phyloP scores from a whole-genome alignment of 768 basidiomycete genomes.

The Polyporus arcularius region DNA sequence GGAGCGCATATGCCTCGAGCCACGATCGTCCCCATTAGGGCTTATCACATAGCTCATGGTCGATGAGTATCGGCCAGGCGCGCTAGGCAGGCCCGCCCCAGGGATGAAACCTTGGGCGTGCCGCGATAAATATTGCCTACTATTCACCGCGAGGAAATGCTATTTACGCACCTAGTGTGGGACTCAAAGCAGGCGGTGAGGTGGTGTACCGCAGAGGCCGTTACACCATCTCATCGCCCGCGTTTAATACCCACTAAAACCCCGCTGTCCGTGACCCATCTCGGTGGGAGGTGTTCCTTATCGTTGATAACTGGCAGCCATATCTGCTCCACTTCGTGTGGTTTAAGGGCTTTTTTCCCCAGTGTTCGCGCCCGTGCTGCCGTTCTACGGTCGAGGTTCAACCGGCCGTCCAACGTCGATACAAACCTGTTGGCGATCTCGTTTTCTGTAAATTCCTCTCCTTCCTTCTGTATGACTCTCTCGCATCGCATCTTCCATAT shows the following conservation, averaged over 20 bases:
- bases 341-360: too few relatives aligned
- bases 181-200: not conserved
- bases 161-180: conserved; percentile 13
- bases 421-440: not conserved
- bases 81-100: not conserved
- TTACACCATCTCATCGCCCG: not conserved
- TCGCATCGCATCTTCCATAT: conserved; percentile 16
- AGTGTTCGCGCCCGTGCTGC: too few relatives aligned
- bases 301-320: not conserved
- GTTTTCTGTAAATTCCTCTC: not conserved
- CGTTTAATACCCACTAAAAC: conserved; percentile 10
- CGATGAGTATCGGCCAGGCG: not conserved
- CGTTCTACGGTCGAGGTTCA: too few relatives aligned
- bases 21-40: conserved; percentile 2
- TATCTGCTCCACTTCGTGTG: too few relatives aligned
- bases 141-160: conserved; percentile 3
- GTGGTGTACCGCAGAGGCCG: not conserved
- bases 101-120: not conserved
- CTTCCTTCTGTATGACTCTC: not conserved
- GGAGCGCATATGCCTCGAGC: not conserved
- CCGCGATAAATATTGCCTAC: not conserved
- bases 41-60: not conserved
- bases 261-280: not conserved
- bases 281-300: not conserved
- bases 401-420: too few relatives aligned